Base-by-base conservation (phyloP, 768 basidiomycete genomes). In the Boletus sp. region DNA sequence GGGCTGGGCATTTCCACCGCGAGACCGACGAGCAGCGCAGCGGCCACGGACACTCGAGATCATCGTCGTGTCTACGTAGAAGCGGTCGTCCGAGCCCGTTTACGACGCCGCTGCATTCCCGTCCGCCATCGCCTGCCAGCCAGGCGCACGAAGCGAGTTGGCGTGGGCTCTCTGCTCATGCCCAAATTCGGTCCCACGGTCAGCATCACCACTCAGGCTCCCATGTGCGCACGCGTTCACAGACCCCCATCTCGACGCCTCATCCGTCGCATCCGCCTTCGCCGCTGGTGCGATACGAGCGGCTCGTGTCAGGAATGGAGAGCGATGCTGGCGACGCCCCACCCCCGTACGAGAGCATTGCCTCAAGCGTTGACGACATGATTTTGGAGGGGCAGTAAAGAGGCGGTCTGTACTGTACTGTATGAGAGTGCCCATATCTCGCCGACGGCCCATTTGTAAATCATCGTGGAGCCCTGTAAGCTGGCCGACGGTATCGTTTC, bases 251-350 rank as follows among this genome's bases (percentile, higher is more conserved):
- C 25, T 32, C 32, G 29, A 56, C 51, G 10, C 57, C 58, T 3
- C 53, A 52, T 25, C 23, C 48, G 4, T 62, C 64, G 19, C 56
- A 50, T 6, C 64, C 64, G 8, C 50, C 66, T 3, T 64, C 64
- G 3, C 66, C 63, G 33, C 53, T 66, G 15, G 73, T 72, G 27
- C 81, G 83, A 54, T 96, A 89, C 66, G 93, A 93, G 64, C 78
- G 90, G 35, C 80, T 98, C 19, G 79, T 97, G 45, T 83, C 89
- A 1, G 95, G 95, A n/a, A 84, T 88, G 67, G 90, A 90, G 67
- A 88, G 81, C 34, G 86, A 89, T 62, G 75, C 75, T 8, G 94
- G 95, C 4, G 94, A 97, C 65, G 82, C 82, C 5, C 95, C 95
- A 4, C 95, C 95, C 4, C 63, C 69, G n/a, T 70, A 70, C 41